Conservation (phyloP, 139 green algal genomes). For the Tetraselmis striata region DNA sequence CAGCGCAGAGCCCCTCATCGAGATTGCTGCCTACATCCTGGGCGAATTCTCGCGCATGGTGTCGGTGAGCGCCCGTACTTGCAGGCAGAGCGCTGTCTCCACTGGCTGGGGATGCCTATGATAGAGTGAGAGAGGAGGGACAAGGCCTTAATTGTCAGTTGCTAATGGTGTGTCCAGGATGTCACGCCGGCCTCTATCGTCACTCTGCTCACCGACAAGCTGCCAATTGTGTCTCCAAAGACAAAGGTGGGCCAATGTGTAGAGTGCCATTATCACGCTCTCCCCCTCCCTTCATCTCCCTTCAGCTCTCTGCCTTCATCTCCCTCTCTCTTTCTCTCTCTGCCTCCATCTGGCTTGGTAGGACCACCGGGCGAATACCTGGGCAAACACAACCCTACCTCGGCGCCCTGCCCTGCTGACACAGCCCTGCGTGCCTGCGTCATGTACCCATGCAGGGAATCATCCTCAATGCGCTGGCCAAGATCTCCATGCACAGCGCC, state of each 20-base stretch:
- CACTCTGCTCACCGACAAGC: not conserved
- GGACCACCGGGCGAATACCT: too few relatives aligned
- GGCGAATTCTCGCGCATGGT: constrained; percentile 83
- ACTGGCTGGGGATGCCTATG: too few relatives aligned
- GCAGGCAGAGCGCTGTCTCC: too few relatives aligned
- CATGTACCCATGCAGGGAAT: constrained; percentile 59
- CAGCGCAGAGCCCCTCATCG: constrained; percentile 48
- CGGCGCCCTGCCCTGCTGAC: too few relatives aligned
- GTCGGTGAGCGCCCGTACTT: too few relatives aligned
- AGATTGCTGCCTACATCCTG: constrained; percentile 74
- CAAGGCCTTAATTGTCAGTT: too few relatives aligned
- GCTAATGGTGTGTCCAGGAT: constrained; percentile 15
- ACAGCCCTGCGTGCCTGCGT: constrained; percentile 54
- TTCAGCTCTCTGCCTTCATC: too few relatives aligned
- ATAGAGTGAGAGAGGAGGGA: too few relatives aligned
- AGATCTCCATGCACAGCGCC: constrained; percentile 35
- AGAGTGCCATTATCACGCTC: constrained; percentile 47
- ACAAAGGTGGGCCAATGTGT: not conserved
- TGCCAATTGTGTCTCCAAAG: not conserved
- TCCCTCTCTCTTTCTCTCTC: too few relatives aligned
- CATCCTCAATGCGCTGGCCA: constrained; percentile 80
- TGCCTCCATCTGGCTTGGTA: too few relatives aligned
- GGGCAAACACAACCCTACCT: too few relatives aligned
- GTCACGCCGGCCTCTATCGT: not conserved
- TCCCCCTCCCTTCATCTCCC: too few relatives aligned